Percentiles rank a stretch among this genome's conserved stretches.
Evolutionary conservation across 2,329 filamentous ascomycete genomes (phyloP).

Genomic region (Chalara sp.): DNA sequence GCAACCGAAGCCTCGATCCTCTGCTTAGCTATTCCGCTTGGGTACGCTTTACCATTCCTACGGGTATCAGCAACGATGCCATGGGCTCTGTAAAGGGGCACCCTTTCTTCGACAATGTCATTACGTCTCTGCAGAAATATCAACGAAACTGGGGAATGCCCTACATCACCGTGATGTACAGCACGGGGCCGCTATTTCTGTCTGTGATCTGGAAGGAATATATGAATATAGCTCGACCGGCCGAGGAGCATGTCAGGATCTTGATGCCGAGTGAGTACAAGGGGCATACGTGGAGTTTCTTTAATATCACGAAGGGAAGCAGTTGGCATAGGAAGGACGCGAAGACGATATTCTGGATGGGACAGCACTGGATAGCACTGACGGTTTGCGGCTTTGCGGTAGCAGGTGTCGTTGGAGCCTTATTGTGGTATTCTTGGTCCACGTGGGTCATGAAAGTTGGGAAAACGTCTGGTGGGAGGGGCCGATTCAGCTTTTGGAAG

Average conservation of each 20-base stretch:
- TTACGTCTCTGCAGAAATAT: conserved; percentile 60
- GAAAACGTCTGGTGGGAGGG: conserved; percentile 8
- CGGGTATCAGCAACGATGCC: conserved; percentile 74
- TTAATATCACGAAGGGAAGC: conserved; percentile 41
- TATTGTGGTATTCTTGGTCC: conserved; percentile 23
- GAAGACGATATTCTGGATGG: conserved; percentile 41
- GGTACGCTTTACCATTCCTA: conserved; percentile 65
- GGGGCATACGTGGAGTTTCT: conserved; percentile 63
- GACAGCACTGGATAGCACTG: conserved; percentile 33
- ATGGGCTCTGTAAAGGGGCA: conserved; percentile 70
- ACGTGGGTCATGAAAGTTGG: conserved; percentile 17
- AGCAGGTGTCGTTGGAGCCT: conserved; percentile 20
- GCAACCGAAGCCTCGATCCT: conserved; percentile 42
- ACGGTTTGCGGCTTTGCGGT: conserved; percentile 28
- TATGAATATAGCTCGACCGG: conserved; percentile 42
- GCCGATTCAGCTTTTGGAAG: conserved; percentile 9
- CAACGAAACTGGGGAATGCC: conserved; percentile 55
- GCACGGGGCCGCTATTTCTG: conserved; percentile 69
- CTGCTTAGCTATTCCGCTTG: conserved; percentile 63
- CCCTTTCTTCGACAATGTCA: conserved; percentile 66
- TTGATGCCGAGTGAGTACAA: conserved; percentile 68
- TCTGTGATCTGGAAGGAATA: conserved; percentile 73
- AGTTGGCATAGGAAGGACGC: conserved; percentile 42
- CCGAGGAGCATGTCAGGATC: conserved; percentile 52
- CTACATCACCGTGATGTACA: conserved; percentile 76